Percentiles rank a stretch among this genome's conserved stretches.
These are phyloP conservation scores for Colletotrichum horii DNA, from an alignment of 2,329 filamentous ascomycete species.

Conservation along the genomic window DNA sequence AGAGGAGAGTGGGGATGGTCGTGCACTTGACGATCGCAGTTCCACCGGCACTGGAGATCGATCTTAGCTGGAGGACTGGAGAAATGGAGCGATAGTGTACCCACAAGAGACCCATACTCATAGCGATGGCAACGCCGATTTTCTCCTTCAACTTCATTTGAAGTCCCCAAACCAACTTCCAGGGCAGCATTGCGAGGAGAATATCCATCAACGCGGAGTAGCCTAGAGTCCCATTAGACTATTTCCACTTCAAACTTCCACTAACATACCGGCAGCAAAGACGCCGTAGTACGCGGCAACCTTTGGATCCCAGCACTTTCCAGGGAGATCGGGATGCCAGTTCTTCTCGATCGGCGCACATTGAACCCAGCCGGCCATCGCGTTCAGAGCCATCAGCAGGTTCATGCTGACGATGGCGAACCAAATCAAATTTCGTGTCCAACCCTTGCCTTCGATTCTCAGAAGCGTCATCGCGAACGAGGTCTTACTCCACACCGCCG, in stretches of 20 bases:
- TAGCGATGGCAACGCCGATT: slow-evolving; percentile 16
- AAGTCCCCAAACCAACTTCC: slow-evolving; percentile 20
- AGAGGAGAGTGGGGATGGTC: slow-evolving; percentile 6
- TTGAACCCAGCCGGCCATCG: slow-evolving; percentile 25
- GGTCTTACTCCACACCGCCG: slow-evolving; percentile 40
- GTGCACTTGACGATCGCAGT: slow-evolving; percentile 23
- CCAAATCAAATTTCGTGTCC: slow-evolving; percentile 31
- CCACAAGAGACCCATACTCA: slow-evolving; percentile 22
- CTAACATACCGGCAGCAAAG: slow-evolving; percentile 9
- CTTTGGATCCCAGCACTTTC: slow-evolving; percentile 17
- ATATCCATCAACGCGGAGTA: slow-evolving; percentile 19
- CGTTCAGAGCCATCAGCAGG: slow-evolving; percentile 24
- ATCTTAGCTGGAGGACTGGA: background rate
- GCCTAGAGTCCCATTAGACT: background rate
- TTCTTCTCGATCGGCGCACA: slow-evolving; percentile 14
- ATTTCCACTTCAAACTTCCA: background rate
- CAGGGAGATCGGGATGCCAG: background rate
- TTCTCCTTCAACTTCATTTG: slow-evolving; percentile 19
- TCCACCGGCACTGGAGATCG: slow-evolving; percentile 17
- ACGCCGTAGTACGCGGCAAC: slow-evolving; percentile 15
- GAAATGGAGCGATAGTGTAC: background rate
- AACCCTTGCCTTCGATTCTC: slow-evolving; percentile 31
- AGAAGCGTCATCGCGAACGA: slow-evolving; percentile 43
- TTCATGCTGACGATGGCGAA: slow-evolving; percentile 38
- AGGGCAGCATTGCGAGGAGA: slow-evolving; percentile 11